Conservation (phyloP, 2,329 filamentous ascomycete genomes). For the Ascochyta viciae-villosae region DNA sequence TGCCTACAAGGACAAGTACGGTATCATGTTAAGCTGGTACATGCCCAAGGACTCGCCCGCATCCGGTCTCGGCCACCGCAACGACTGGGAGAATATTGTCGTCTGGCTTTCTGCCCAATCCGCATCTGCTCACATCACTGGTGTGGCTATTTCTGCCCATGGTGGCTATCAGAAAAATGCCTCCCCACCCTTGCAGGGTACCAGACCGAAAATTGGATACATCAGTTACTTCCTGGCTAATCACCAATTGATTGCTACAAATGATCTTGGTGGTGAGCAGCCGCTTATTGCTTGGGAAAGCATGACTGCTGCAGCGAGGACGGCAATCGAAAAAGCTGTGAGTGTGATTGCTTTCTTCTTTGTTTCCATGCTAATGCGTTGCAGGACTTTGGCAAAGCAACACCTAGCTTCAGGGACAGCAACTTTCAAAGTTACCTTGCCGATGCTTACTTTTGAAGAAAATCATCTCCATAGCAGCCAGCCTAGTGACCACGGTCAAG, state of each 20-base stretch:
- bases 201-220: constrained; percentile 57
- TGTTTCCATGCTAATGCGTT: background rate
- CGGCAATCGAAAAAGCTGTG: constrained; percentile 53
- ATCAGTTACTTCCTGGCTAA: constrained; percentile 58
- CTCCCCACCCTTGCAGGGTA: constrained; percentile 47
- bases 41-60: constrained; percentile 58
- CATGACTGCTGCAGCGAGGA: constrained; percentile 52
- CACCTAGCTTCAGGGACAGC: constrained; percentile 57
- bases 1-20: constrained; percentile 53
- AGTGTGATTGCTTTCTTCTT: background rate
- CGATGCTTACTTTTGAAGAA: constrained; percentile 21
- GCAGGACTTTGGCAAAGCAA: constrained; percentile 54
- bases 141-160: constrained; percentile 61
- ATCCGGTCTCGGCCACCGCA: constrained; percentile 57
- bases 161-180: constrained; percentile 55
- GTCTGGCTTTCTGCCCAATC: constrained; percentile 57
- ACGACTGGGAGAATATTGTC: constrained; percentile 65
- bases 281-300: constrained; percentile 60
- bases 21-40: constrained; percentile 63
- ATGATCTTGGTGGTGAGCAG: constrained; percentile 52
- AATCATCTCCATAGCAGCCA: background rate
- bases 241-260: constrained; percentile 55
- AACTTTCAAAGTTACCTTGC: constrained; percentile 58
- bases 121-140: constrained; percentile 53
- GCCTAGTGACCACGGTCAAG: background rate